Evolutionary conservation across 306 rosid genomes (phyloP), one percentile per base, ranked within the genome.

Genomic region (Quercus agrifolia): DNA sequence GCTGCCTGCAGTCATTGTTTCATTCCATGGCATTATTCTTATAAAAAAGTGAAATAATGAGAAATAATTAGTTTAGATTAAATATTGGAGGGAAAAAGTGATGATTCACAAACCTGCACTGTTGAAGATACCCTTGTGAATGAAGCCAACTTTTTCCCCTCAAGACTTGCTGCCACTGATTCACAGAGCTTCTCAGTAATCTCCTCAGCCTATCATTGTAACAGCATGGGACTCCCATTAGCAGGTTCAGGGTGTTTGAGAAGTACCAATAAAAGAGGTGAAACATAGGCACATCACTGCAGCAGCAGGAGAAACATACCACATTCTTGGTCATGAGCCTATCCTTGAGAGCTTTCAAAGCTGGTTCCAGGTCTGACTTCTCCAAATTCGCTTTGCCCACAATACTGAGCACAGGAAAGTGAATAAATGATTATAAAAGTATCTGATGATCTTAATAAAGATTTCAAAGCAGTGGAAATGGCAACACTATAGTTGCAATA

Each of bases 241-340:
- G 79, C 67, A 41, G 56, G 62, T 66, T 19, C 51, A 30, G 67
- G 7, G 41, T 67, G 31, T 71, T 71, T 58, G 38, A 70, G 83
- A 79, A 18, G 21, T 68, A 75, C 75, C n/a, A 25, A 33, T 17
- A 30, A 14, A 58, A 74, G 44, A 68, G 66, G 14, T 23, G 54
- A 67, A 69, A 64, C 68, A 73, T 54, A 77, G n/a, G 20, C 59
- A 75, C 63, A 41, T 12, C 75, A 46, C 56, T 63, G 64, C 14
- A 77, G 23, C 64, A 56, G 31, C 27, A 41, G 74, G 20, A 84
- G 73, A 56, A 70, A 75, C 96, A 83, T 88, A 95, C 99, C 96
- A 93, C 99, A 79, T 95, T 95, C 97, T 95, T 95, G 78, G 98
- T 95, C 99, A 95, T 95, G 63, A 93, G 93, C 90, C 98, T 91